Base-by-base conservation (phyloP, 2,329 filamentous ascomycete species). In the Colletotrichum tropicicola region DNA sequence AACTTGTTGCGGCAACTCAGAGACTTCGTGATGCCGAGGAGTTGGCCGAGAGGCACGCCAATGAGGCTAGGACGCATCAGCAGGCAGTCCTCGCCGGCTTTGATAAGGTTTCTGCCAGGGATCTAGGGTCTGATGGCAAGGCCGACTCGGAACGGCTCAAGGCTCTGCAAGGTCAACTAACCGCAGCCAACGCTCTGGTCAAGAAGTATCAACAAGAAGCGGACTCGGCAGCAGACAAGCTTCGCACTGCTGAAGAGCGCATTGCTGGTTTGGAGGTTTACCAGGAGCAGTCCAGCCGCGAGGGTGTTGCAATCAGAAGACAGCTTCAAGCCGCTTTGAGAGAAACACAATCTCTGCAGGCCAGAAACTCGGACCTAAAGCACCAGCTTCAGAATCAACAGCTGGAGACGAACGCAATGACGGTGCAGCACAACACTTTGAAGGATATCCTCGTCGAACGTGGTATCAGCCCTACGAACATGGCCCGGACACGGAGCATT, bases 211-310 rank as follows among this genome's bases (percentile, higher is more conserved):
- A 98, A 76, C 86, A 91, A 66, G 94, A 97, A 64, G 95, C 94
- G 1, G 93, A 99, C 75, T 81, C 85, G 25, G 94, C 94, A 3
- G 91, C 93, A 0, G 94, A 98, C 73, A 97, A 94, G 75, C 84
- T 99, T 56, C 91, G 96, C 56, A 91, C 91, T 63, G 96, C 96
- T 4, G 97, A 99, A 79, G 97, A 98, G 80, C 90, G 96, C 43
- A 98, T 99, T 75, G 97, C 96, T 5, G 96, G 96, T 6, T 86
- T 99, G 4, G 96, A 99, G 77, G 93, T 94, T 27, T 98, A 98
- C 76, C 96, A 99, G 79, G 96, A 99, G 75, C 96, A 99, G 78
- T 92, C 94, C 4, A 98, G 94, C 77, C 89, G 96, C 45, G 97
- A 99, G 77, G 94, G 94, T 51, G 89, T 99, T 58, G 89, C 90